phyloP scores from a whole-genome alignment of 1,139 yeast genomes.

The Hyphopichia buzzinii region DNA sequence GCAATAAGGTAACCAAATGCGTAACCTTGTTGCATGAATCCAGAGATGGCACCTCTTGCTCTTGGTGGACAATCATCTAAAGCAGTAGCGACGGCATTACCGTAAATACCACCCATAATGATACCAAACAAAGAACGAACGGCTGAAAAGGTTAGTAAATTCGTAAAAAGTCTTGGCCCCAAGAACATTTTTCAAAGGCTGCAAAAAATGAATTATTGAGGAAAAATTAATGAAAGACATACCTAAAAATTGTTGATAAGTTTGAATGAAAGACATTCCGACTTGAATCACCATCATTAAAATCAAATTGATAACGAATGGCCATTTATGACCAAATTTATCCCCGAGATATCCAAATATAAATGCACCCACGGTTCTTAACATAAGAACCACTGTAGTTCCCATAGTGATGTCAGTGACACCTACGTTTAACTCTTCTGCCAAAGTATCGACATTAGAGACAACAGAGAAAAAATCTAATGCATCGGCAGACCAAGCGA shows the following conservation, averaged over 20 bases:
- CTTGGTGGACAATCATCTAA: constrained; percentile 64
- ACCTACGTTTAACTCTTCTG: constrained; percentile 23
- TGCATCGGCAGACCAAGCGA: constrained; percentile 47
- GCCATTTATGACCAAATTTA: constrained; percentile 37
- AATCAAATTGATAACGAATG: constrained; percentile 30
- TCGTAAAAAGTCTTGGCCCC: constrained; percentile 31
- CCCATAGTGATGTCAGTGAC: constrained; percentile 42
- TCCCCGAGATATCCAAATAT: constrained; percentile 40
- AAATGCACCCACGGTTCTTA: constrained; percentile 42
- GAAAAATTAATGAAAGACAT: constrained; percentile 21
- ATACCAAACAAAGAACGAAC: constrained; percentile 67
- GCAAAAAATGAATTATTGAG: constrained; percentile 15
- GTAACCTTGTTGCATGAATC: constrained; percentile 70
- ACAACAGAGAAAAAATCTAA: constrained; percentile 41
- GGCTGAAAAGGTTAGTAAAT: constrained; percentile 54
- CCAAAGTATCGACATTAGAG: constrained; percentile 30
- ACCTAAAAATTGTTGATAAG: constrained; percentile 37
- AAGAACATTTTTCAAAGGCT: constrained; percentile 19
- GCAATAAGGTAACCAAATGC: constrained; percentile 67
- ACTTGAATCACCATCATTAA: constrained; percentile 35
- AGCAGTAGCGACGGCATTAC: constrained; percentile 65
- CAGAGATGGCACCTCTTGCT: constrained; percentile 64
- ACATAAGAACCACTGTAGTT: constrained; percentile 44
- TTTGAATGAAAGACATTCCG: constrained; percentile 41
- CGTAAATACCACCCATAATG: constrained; percentile 70